These are phyloP conservation scores for Closterium sp. DNA, from an alignment of 139 green algal genomes.

Conservation along the genomic window DNA sequence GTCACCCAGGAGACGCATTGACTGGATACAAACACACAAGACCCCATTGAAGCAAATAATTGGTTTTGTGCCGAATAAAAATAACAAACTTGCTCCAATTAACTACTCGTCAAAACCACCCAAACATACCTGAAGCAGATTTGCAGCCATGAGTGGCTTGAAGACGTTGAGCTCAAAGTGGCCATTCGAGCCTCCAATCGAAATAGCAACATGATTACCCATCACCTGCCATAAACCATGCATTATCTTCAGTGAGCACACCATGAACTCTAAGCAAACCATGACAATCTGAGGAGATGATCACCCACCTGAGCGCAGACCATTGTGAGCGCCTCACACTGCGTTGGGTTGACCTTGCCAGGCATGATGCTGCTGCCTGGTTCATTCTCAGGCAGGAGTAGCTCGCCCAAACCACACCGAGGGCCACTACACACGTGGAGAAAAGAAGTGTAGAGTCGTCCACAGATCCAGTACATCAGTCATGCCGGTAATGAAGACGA, in stretches of 20 bases:
- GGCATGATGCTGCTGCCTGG: conserved; percentile 95
- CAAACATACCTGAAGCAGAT: not conserved
- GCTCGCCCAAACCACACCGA: conserved; percentile 89
- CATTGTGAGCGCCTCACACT: conserved; percentile 96
- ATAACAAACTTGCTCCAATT: no score
- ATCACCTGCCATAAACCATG: conserved; percentile 61
- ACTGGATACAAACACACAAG: not conserved
- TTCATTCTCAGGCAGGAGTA: conserved; percentile 94
- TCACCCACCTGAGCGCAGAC: conserved; percentile 78
- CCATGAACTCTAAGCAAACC: not conserved
- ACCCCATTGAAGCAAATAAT: no score
- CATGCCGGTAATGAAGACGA: no score
- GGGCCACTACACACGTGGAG: conserved; percentile 58
- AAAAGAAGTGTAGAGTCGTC: not conserved
- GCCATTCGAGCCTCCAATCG: conserved; percentile 72
- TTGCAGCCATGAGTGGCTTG: not conserved
- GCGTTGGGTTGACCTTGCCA: conserved; percentile 96
- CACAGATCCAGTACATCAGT: no score
- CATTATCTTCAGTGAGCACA: not conserved
- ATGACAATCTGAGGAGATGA: not conserved
- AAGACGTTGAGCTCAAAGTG: conserved; percentile 91
- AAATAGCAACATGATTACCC: conserved; percentile 83
- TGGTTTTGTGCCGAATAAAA: no score
- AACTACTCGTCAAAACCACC: not conserved
- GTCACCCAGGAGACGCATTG: conserved; percentile 74